A percentile compares a stretch with the other conserved stretches of the same genome.
Evolutionary conservation across 139 green algal species (phyloP).

Genomic region (Zygnema circumcarinatum): DNA sequence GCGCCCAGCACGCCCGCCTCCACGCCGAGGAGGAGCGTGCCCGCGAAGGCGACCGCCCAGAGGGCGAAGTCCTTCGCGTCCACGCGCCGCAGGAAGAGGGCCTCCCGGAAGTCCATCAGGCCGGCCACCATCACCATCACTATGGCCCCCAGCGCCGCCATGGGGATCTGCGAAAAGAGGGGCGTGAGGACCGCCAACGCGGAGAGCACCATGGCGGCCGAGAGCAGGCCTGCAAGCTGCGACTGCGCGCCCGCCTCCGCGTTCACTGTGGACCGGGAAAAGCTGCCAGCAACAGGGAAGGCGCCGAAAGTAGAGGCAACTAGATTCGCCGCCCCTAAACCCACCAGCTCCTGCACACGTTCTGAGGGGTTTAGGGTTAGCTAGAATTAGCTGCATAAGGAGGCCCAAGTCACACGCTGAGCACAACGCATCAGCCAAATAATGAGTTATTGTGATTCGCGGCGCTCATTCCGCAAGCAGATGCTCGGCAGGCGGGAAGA

Average conservation of each 20-base stretch:
- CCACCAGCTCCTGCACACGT: too few relatives aligned
- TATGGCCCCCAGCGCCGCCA: conserved; percentile 60
- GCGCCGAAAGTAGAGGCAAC: conserved; percentile 80
- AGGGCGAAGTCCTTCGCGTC: conserved; percentile 54
- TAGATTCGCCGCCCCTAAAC: conserved; percentile 86
- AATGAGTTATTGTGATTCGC: too few relatives aligned
- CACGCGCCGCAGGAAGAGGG: conserved; percentile 52
- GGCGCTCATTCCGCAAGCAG: too few relatives aligned
- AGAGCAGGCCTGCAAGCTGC: conserved; percentile 68
- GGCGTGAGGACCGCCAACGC: conserved; percentile 58
- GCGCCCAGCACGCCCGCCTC: too few relatives aligned
- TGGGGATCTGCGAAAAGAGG: conserved; percentile 45
- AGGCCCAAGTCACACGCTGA: too few relatives aligned
- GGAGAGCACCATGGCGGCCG: conserved; percentile 49
- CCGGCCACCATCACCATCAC: conserved; percentile 53
- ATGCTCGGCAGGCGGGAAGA: too few relatives aligned
- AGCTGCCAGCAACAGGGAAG: conserved; percentile 83
- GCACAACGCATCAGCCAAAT: too few relatives aligned
- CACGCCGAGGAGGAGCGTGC: conserved; percentile 70
- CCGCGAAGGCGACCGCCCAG: conserved; percentile 65
- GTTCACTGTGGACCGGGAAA: conserved; percentile 85
- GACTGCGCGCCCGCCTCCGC: conserved; percentile 69
- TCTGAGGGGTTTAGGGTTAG: too few relatives aligned
- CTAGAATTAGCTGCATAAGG: too few relatives aligned
- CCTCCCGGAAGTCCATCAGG: conserved; percentile 59